Evolutionary conservation across 345 rosid species (phyloP), one percentile per base, ranked within the genome.

Genomic region (Viola odorata): DNA sequence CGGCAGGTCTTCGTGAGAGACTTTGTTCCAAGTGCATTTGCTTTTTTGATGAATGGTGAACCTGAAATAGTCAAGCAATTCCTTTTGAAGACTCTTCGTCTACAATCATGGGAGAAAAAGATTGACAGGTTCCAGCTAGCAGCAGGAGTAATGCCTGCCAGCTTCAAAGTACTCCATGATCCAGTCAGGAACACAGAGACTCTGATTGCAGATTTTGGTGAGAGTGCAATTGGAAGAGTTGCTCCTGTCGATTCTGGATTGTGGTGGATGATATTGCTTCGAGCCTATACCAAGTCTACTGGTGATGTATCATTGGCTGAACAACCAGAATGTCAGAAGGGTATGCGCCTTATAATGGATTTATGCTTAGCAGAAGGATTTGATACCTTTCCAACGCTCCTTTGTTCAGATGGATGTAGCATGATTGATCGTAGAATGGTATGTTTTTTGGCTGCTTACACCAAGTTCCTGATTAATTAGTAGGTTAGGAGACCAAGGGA

Each of bases 391-490:
- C 97, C 97, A 15, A 91, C 98, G 52, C 98, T 89, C 78, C 88
- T 91, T 40, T 91, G 98, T 47, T 95, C 96, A 36, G 98, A 89
- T 67, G 98, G 98, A 60, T 92, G 98, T 81, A 82, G 96, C 78
- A 92, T 92, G 98, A 86, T 92, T 73, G 98, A 92, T 81, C 91
- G 98, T 15, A 81, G 98, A 75, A 92, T 92, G 97, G 98, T 92
- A 68, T 80, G 96, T 70, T 55, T 51, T 23, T 23, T 23, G 32
- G 32, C n/a, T 23, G 32, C 32, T 23, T 23, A 23, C 32, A 23
- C 32, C 32, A 23, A 23, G 32, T 23, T 23, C 32, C 32, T 2
- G 32, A 2, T 23, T 23, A 23, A 23, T 23, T 23, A 23, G 32
- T 23, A 23, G 32, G 32, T 23, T 23, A 23, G 32, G 32, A 23